Base-by-base conservation (phyloP, 225 moss, liverwort and hornwort species). In the Asterella californica region DNA sequence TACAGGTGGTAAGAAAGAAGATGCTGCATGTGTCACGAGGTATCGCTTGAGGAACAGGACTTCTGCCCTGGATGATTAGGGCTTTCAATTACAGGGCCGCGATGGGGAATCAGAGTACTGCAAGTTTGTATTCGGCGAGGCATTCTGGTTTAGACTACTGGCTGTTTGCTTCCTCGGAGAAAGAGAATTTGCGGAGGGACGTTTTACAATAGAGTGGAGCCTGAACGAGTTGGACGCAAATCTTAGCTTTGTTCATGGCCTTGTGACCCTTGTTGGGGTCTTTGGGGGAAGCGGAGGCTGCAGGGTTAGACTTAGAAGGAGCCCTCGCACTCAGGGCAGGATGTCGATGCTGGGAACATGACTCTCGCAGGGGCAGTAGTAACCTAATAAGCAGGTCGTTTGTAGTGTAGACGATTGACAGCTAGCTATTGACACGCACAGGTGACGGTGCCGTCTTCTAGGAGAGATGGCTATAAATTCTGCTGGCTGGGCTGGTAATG, bases 401-500 rank as follows among this genome's bases (percentile, higher is more conserved):
- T 32, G 42, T 80, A 50, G 69, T 24, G 37, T 78, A 68, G 50
- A 37, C 33, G 15, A 71, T 47, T 21, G 17, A 48, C 47, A 76
- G 76, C 22, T 27, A 68, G 66, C 19, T 30, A 45, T 59, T 83
- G 46, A 29, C 45, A 32, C 12, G 6, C 48, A 32, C 61, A 27
- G 62, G 77, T 64, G 33, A 34, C 49, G 36, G 49, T 34, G 65
- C 49, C 76, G 76, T 79, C 76, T 55, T 79, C 75, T 81, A 47
- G 71, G 72, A 47, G 30, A 46, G 67, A 83, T 86, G 83, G 83
- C 83, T 24, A 50, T 82, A 57, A 84, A 84, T 50, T 82, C 79
- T 55, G 82, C 79, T 32, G 84, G 79, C 52, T 82, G 80, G 84
- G 72, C 72, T 27, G 84, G 75, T 42, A 82, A 78, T 25, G 87